Base-by-base conservation (phyloP, 768 basidiomycete species). In the Trametes sanguinea region DNA sequence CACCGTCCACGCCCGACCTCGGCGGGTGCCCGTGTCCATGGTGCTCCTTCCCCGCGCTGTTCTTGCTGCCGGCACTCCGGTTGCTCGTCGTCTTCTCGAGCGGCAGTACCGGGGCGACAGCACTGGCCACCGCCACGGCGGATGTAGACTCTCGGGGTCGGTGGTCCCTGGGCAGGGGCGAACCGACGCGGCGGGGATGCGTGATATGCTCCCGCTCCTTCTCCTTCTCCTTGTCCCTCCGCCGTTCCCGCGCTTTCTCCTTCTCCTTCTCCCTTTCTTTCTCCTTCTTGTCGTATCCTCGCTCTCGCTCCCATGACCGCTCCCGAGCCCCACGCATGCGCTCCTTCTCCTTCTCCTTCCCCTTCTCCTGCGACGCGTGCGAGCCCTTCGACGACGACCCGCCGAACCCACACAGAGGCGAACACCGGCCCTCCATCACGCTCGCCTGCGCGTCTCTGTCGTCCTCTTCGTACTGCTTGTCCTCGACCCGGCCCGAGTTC, bases 401-500 rank as follows among this genome's bases (percentile, higher is more conserved):
- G n/a, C 68, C 66, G 16, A 74, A 59, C 5, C 72, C 71, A 50
- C 74, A 69, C 5, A 76, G 57, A 8, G 75, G 75, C n/a, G 75
- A 76, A 61, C 75, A 76, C 42, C 74, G 64, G 14, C 74, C 75
- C 35, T 64, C 68, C 22, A 66, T 39, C 8, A 60, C 66, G 67
- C 58, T 72, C 66, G 40, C 57, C 43, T 54, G 63, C 60, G 48
- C 64, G 48, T 70, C 71, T 11, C 57, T 44, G 29, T 67, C 64
- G 6, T 42, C 56, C 13, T 54, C 61, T 3, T 42, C 40, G 16
- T 27, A 13, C 14, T 43, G 8, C 7, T 14, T 6, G n/a, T n/a
- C 42, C 5, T 39, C 39, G 13, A 5, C 42, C 42, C 13, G 30
- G n/a, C 11, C 13, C 8, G 32, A 57, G 56, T 54, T 61, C 51